Evolutionary conservation across 2,329 filamentous ascomycete genomes (phyloP), one percentile per base, ranked within the genome.

Genomic region (Aspergillus fumigatiaffinis): DNA sequence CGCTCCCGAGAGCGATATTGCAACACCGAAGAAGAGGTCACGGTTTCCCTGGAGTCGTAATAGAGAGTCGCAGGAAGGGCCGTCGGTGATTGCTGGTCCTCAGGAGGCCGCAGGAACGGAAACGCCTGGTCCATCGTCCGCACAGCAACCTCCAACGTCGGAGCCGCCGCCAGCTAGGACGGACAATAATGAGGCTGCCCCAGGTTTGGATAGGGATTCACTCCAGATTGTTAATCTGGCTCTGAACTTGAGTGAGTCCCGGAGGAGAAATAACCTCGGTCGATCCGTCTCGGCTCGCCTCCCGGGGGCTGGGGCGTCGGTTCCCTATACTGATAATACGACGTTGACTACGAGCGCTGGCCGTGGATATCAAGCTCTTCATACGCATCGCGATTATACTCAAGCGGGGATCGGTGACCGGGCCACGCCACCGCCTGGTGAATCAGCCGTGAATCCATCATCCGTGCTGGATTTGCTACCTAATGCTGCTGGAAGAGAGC

Each of bases 171-270:
- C 61, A 35, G 51, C 51, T 12, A 48, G 54, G 23, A 42, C 52
- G 26, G 38, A 60, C 21, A 44, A 58, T 12, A 53, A 55, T 23
- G 63, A 62, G 54, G 51, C 65, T 47, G 60, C 69, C 20, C 53
- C 68, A 50, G 79, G 74, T 5, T 69, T 89, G 21, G 86, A 91
- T 66, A 82, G 89, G 58, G 92, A 97, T 68, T 89, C 92, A 7
- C 85, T 88, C 3, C 90, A 96, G 73, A 95, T 97, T 62, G 91
- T 97, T 46, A 92, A 92, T 68, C 90, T 97, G 84, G 93, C 93
- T 1, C 76, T 97, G 65, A 94, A 88, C 62, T 76, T 97, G 51
- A 96, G 90, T 77, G 91, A 97, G 73, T 68, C 85, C 86, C 62
- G 85, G 85, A 68, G 82, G 81, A 75, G 89, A 80, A 60, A 85